Percentiles rank a stretch among this genome's conserved stretches.
Evolutionary conservation across 75 land plant species (phyloP).

Genomic region (Chamaecyparis obtusa): DNA sequence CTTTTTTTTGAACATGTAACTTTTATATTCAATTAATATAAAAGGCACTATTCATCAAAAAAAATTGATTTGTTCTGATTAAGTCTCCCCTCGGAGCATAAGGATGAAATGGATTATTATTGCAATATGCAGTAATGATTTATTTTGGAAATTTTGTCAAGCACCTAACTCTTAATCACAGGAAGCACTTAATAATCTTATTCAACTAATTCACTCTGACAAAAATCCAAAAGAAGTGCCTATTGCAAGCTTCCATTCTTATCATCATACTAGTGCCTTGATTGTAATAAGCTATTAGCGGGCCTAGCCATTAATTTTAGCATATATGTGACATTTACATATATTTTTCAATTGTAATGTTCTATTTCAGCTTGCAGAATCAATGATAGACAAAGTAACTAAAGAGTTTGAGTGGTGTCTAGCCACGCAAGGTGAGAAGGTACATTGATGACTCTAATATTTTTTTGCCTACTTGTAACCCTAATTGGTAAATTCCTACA

Average conservation of each 20-base stretch:
- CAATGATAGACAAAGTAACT: conserved; percentile 58
- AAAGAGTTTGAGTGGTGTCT: conserved; percentile 69
- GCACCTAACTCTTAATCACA: conserved; percentile 11
- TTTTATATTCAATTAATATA: no score
- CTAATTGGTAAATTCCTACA: not conserved
- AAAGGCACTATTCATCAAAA: no score
- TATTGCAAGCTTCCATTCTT: conserved; percentile 26
- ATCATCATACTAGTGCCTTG: not conserved
- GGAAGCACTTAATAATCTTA: conserved; percentile 38
- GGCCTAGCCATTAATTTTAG: not conserved
- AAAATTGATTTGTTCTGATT: no score
- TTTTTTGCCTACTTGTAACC: not conserved
- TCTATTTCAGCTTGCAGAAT: conserved; percentile 52
- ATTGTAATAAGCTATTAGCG: not conserved
- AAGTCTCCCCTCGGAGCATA: not conserved
- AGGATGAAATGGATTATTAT: not conserved
- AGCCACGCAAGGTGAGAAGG: conserved; percentile 46
- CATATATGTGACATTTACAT: not conserved
- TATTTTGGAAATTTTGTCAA: conserved; percentile 2
- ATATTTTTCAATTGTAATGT: not conserved
- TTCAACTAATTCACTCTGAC: conserved; percentile 41
- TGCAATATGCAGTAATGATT: not conserved
- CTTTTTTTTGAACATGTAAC: no score
- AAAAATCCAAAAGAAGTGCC: conserved; percentile 82
- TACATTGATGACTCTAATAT: conserved; percentile 13